A percentile compares a stretch with the other conserved stretches of the same genome.
Conservation (phyloP, 495 filamentous ascomycete genomes). For the Beverwykella pulmonaria region DNA sequence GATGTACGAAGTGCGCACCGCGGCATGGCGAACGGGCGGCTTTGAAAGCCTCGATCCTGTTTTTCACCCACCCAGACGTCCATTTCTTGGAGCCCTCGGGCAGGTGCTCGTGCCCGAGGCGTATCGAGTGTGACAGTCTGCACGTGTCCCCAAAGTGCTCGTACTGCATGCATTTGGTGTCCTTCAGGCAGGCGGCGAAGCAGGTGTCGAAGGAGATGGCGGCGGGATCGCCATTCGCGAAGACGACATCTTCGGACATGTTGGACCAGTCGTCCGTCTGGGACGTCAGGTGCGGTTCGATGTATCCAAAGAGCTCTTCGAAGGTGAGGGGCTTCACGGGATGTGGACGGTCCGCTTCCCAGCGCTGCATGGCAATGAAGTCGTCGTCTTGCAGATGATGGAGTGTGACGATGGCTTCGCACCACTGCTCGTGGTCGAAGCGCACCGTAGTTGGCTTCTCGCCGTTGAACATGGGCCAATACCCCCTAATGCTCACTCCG, state of each 20-base stretch:
- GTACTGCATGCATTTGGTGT: conserved; percentile 30
- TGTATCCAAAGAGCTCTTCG: conserved; percentile 30
- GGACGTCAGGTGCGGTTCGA: conserved; percentile 13
- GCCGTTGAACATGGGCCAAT: conserved; percentile 37
- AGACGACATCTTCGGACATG: conserved; percentile 30
- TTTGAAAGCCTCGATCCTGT: conserved; percentile 28
- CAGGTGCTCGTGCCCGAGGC: conserved; percentile 16
- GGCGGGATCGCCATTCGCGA: neutral
- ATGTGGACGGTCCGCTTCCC: conserved; percentile 15
- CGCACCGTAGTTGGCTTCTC: conserved; percentile 25
- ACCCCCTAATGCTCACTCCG: conserved; percentile 24
- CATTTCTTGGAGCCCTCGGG: conserved; percentile 14
- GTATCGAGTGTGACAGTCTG: conserved; percentile 15
- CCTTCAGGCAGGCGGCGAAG: conserved; percentile 19
- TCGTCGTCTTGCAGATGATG: conserved; percentile 31
- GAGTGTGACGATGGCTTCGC: conserved; percentile 31
- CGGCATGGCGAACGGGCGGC: conserved; percentile 15
- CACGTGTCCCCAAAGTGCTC: conserved; percentile 26
- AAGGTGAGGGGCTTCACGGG: conserved; percentile 28
- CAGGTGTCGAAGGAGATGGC: conserved; percentile 26
- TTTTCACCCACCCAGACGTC: conserved; percentile 32
- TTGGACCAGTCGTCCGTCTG: conserved; percentile 31
- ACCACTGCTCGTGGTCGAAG: conserved; percentile 34
- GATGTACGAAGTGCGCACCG: conserved; percentile 30
- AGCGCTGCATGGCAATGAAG: conserved; percentile 25